Percentiles rank a stretch among this genome's conserved stretches.
Evolutionary conservation across 371 early-diverging fungal species (phyloP).

Genomic region (Syncephalastrum contaminatum): DNA sequence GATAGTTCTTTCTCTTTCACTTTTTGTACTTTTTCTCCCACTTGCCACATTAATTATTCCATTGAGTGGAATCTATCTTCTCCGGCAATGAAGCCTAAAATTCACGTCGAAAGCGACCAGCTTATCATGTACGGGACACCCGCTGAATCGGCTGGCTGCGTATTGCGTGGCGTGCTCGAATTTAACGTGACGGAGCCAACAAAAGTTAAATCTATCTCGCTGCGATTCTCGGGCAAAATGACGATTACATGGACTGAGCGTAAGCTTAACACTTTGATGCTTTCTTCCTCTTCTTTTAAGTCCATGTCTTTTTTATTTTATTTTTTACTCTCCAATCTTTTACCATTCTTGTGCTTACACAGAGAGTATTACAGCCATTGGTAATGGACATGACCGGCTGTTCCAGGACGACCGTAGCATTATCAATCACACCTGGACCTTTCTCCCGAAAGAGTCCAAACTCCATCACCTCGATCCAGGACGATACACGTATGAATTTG

Average conservation of each 20-base stretch:
- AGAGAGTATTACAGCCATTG: constrained; percentile 13
- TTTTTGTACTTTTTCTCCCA: background rate
- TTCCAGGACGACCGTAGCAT: constrained; percentile 32
- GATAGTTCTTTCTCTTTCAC: background rate
- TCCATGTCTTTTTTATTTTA: no score
- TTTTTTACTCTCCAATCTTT: background rate
- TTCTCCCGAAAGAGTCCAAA: constrained; percentile 27
- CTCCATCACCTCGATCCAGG: constrained; percentile 26
- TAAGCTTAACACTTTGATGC: constrained; percentile 9
- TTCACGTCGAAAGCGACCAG: constrained; percentile 38
- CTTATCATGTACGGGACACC: constrained; percentile 40
- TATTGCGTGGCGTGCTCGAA: constrained; percentile 37
- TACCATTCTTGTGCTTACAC: background rate
- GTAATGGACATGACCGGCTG: constrained; percentile 34
- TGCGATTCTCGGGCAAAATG: constrained; percentile 37
- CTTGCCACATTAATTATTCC: background rate
- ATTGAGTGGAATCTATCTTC: constrained; percentile 14
- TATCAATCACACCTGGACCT: constrained; percentile 35
- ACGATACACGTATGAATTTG: constrained; percentile 37
- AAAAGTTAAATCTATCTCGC: constrained; percentile 33
- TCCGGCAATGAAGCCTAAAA: constrained; percentile 18
- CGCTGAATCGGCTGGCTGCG: constrained; percentile 43
- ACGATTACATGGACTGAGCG: constrained; percentile 38
- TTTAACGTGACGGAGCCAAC: constrained; percentile 28
- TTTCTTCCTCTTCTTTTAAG: no score